Conservation (phyloP, 495 filamentous ascomycete species). For the Penicillium macrosclerotiorum region DNA sequence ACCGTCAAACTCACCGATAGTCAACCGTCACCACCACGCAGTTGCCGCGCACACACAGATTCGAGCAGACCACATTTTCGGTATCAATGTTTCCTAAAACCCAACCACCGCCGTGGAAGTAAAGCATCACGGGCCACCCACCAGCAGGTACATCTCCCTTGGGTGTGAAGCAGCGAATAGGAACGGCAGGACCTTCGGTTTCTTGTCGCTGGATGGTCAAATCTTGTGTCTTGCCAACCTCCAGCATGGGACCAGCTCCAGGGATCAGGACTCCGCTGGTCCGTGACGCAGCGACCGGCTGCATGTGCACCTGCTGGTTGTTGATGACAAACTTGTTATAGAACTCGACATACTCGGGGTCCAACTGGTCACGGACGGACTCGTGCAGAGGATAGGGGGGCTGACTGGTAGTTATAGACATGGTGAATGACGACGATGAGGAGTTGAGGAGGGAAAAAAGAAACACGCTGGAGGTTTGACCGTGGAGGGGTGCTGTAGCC, state of each 20-base stretch:
- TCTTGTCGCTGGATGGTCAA: constrained; percentile 43
- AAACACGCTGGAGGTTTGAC: neutral
- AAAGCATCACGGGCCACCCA: constrained; percentile 57
- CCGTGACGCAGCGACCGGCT: constrained; percentile 52
- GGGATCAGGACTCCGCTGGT: constrained; percentile 52
- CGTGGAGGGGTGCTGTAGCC: neutral
- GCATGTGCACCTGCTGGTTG: constrained; percentile 50
- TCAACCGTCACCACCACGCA: constrained; percentile 56
- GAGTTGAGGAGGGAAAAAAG: neutral
- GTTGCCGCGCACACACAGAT: constrained; percentile 48
- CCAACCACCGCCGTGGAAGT: constrained; percentile 60
- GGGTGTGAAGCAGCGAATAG: constrained; percentile 49
- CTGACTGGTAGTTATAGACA: constrained; percentile 29
- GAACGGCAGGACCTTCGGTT: constrained; percentile 47
- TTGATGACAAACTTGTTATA: constrained; percentile 54
- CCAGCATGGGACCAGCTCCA: constrained; percentile 49
- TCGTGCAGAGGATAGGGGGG: constrained; percentile 57
- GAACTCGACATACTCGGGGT: constrained; percentile 53
- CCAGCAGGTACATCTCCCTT: constrained; percentile 34
- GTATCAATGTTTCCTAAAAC: constrained; percentile 58
- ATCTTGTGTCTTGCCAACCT: constrained; percentile 51
- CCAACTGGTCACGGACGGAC: constrained; percentile 43
- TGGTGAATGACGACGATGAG: constrained; percentile 13
- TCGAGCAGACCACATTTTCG: constrained; percentile 56
- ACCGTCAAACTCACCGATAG: constrained; percentile 48